Conservation (phyloP, 352 stramenopile genomes). For the Peronospora destructor region DNA sequence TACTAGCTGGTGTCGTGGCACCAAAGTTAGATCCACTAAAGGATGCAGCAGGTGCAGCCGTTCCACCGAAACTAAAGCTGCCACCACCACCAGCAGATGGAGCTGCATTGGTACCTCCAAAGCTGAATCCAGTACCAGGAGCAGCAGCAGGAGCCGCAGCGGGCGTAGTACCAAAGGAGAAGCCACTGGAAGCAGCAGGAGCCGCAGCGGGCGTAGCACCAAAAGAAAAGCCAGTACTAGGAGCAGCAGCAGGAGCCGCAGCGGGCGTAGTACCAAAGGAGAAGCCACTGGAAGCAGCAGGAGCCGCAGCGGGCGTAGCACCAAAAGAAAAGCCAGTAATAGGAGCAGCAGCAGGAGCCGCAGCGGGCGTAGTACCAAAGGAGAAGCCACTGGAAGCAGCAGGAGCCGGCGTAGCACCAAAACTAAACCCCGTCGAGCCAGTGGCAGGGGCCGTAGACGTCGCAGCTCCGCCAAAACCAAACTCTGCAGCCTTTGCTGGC, state of each 20-base stretch:
- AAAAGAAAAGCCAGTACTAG: slow-evolving; percentile 33
- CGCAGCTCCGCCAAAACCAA: slow-evolving; percentile 20
- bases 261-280: slow-evolving; percentile 26
- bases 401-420: slow-evolving; percentile 22
- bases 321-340: slow-evolving; percentile 34
- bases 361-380: slow-evolving; percentile 19
- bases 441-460: slow-evolving; percentile 17
- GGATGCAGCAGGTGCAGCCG: not conserved
- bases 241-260: slow-evolving; percentile 12
- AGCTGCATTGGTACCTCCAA: slow-evolving; percentile 11
- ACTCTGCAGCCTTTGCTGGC: slow-evolving; percentile 21
- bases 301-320: slow-evolving; percentile 4
- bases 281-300: slow-evolving; percentile 35
- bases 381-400: slow-evolving; percentile 37
- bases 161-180: slow-evolving; percentile 44
- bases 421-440: slow-evolving; percentile 31
- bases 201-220: slow-evolving; percentile 12
- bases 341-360: slow-evolving; percentile 16
- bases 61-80: slow-evolving; percentile 30
- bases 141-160: slow-evolving; percentile 19
- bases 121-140: slow-evolving; percentile 24
- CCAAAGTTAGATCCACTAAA: not conserved
- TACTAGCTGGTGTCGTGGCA: slow-evolving; percentile 19
- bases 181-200: slow-evolving; percentile 27
- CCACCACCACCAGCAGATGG: slow-evolving; percentile 11